Percentiles rank a stretch among this genome's conserved stretches.
These are phyloP conservation scores for Acanthamoeba healyi DNA, from an alignment of 208 protist species.

Conservation along the genomic window DNA sequence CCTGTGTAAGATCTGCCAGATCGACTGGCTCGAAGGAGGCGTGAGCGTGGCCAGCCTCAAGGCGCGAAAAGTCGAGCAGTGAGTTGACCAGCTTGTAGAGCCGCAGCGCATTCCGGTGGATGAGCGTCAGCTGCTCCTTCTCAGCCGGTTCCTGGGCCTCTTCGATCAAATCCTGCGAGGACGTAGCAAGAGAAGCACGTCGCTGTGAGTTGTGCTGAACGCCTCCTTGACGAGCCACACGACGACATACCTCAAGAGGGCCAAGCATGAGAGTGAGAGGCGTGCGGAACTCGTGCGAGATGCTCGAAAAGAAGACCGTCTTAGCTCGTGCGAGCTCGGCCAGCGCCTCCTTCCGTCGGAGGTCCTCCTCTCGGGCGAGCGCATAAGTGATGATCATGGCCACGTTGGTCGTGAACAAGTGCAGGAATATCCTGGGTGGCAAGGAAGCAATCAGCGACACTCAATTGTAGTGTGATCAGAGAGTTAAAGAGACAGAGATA, in stretches of 20 bases:
- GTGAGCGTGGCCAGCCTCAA: constrained; percentile 76
- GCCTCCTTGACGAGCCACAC: too few species aligned
- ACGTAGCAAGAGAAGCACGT: neutral
- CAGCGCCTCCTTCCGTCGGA: neutral
- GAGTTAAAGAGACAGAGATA: neutral
- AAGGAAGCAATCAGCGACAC: too few species aligned
- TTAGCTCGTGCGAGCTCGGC: constrained; percentile 76
- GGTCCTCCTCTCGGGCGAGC: constrained; percentile 14
- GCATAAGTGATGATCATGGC: neutral
- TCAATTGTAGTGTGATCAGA: too few species aligned
- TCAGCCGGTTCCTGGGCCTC: neutral
- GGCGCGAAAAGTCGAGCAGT: constrained; percentile 79
- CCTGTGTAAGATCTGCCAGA: constrained; percentile 57
- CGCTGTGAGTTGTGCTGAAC: neutral
- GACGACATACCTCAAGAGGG: constrained; percentile 75
- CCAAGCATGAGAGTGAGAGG: constrained; percentile 80
- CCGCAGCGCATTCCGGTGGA: constrained; percentile 60
- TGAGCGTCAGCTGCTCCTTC: constrained; percentile 32
- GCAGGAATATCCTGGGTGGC: neutral
- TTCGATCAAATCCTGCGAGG: neutral
- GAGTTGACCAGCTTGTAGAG: constrained; percentile 79
- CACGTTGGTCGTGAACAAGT: constrained; percentile 14
- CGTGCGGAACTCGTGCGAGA: constrained; percentile 79
- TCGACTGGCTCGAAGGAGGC: constrained; percentile 78
- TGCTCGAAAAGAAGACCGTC: constrained; percentile 78